Conservation (phyloP, 177 flowering plant species). For the Vitis hybrid region DNA sequence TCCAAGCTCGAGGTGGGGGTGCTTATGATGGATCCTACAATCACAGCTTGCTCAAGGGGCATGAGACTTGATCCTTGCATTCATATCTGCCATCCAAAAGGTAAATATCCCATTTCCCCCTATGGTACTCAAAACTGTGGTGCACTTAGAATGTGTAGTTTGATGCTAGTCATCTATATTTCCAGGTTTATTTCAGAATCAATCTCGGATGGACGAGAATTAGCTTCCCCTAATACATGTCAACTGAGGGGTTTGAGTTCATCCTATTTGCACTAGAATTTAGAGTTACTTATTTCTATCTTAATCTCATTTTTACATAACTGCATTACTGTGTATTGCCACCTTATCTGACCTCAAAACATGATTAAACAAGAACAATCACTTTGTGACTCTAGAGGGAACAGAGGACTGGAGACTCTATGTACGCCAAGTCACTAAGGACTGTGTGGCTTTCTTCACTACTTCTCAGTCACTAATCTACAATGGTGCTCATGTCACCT, state of each 20-base stretch:
- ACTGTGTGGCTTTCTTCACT: no score
- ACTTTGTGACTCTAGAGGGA: no score
- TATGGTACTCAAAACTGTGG: neutral
- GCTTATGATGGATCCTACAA: slow-evolving; percentile 87
- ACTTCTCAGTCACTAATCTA: no score
- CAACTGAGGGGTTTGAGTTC: slow-evolving; percentile 63
- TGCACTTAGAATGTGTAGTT: neutral
- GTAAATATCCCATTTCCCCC: slow-evolving; percentile 19
- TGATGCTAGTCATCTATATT: neutral
- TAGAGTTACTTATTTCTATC: slow-evolving; percentile 29
- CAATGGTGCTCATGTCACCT: no score
- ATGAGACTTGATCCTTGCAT: slow-evolving; percentile 35
- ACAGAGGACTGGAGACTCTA: no score
- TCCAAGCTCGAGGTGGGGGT: slow-evolving; percentile 86
- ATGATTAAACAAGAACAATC: no score
- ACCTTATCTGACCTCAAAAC: no score
- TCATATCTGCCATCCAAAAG: slow-evolving; percentile 47
- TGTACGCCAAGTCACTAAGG: no score
- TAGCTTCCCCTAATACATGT: slow-evolving; percentile 74
- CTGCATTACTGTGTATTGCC: no score
- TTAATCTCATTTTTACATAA: no score
- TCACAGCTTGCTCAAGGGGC: slow-evolving; percentile 47
- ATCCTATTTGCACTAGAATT: slow-evolving; percentile 60
- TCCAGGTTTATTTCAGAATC: slow-evolving; percentile 53
- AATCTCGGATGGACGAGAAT: slow-evolving; percentile 84